Conservation (phyloP, 306 rosid genomes). For the Argentina anserina region DNA sequence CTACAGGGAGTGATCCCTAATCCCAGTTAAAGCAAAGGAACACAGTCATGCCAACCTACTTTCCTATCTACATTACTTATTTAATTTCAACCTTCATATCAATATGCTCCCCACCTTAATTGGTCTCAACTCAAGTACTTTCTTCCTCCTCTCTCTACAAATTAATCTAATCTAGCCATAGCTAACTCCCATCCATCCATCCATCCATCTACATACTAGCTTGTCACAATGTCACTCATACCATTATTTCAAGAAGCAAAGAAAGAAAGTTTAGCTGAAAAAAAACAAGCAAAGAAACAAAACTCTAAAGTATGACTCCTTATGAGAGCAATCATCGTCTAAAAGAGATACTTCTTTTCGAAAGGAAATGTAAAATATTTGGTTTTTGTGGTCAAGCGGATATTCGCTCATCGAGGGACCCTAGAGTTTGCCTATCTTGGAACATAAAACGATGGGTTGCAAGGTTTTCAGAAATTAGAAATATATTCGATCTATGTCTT, state of each 20-base stretch:
- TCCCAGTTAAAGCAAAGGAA: constrained; percentile 45
- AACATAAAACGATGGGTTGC: constrained; percentile 87
- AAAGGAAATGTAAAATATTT: background rate
- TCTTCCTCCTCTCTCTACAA: constrained; percentile 25
- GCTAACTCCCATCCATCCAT: constrained; percentile 24
- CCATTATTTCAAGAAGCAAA: constrained; percentile 23
- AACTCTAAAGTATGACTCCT: constrained; percentile 33
- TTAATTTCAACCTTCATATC: constrained; percentile 64
- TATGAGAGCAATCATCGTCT: constrained; percentile 76
- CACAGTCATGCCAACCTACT: constrained; percentile 49
- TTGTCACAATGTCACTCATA: constrained; percentile 31
- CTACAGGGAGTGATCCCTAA: constrained; percentile 28
- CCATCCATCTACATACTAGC: constrained; percentile 16
- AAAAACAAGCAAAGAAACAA: constrained; percentile 37
- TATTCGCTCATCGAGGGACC: constrained; percentile 46
- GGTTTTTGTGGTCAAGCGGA: constrained; percentile 69
- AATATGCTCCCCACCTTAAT: constrained; percentile 95
- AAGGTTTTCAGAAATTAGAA: constrained; percentile 34
- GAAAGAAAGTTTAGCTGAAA: constrained; percentile 14
- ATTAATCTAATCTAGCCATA: background rate
- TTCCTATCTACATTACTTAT: constrained; percentile 45
- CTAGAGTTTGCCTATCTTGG: constrained; percentile 41
- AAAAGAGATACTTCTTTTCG: constrained; percentile 53
- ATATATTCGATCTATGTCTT: background rate
- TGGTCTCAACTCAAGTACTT: constrained; percentile 47